A percentile compares a stretch with the other conserved stretches of the same genome.
Evolutionary conservation across 2,329 filamentous ascomycete genomes (phyloP).

Genomic region (Epichloe sp.): DNA sequence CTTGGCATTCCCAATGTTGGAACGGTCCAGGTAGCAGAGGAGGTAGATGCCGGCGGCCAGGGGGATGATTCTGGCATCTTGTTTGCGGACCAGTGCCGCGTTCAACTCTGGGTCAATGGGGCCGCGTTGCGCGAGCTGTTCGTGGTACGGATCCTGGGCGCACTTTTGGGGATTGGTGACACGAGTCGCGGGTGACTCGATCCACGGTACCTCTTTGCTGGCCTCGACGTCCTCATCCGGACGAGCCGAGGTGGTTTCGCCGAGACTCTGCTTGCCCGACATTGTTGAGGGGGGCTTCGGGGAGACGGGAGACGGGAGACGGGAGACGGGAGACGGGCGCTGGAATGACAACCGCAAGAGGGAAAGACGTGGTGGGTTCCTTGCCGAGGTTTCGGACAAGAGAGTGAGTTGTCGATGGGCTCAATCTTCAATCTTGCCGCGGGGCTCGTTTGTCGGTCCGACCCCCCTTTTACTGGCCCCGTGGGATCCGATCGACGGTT

Average conservation of each 20-base stretch:
- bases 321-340: no score
- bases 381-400: no score
- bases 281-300: neutral
- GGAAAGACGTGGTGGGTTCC: no score
- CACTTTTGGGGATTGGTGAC: no score
- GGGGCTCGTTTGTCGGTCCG: neutral
- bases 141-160: neutral
- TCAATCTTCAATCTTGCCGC: no score
- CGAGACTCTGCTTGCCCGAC: neutral
- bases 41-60: slow-evolving; percentile 52
- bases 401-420: no score
- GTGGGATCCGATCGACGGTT: neutral
- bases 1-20: slow-evolving; percentile 58
- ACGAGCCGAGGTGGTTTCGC: neutral
- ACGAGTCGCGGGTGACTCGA: no score
- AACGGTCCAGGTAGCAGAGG: slow-evolving; percentile 53
- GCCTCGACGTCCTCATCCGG: neutral
- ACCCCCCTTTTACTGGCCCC: no score
- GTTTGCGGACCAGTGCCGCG: slow-evolving; percentile 23
- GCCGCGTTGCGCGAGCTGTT: neutral
- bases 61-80: slow-evolving; percentile 51
- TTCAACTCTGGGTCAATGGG: neutral
- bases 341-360: no score
- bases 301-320: no score
- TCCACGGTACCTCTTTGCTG: neutral